Conservation (phyloP, 179 eudicot species). For the Dionaea muscipula region DNA sequence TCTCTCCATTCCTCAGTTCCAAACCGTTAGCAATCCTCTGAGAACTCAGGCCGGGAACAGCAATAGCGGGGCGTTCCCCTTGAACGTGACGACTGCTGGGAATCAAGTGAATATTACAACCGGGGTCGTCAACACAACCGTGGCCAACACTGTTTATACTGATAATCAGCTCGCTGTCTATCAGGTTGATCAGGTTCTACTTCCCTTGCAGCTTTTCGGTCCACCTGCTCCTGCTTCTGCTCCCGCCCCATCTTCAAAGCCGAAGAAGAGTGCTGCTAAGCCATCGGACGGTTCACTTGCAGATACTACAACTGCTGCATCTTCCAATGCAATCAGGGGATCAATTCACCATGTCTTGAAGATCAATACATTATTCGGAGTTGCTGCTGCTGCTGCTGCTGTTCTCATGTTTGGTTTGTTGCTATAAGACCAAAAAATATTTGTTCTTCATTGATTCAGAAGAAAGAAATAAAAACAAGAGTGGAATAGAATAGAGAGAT, state of each 20-base stretch:
- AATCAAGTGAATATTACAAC: conserved; percentile 71
- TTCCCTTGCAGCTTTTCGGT: conserved; percentile 55
- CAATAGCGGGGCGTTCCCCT: conserved; percentile 37
- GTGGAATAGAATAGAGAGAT: too few species aligned
- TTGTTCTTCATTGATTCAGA: too few species aligned
- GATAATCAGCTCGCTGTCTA: conserved; percentile 71
- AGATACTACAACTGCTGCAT: conserved; percentile 17
- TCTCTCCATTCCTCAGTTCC: conserved; percentile 49
- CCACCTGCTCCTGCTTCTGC: conserved; percentile 54
- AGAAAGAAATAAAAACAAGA: too few species aligned
- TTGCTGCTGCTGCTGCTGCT: conserved; percentile 11
- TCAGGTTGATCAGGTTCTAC: conserved; percentile 76
- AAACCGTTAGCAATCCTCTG: conserved; percentile 73
- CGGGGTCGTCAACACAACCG: conserved; percentile 60
- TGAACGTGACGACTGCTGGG: conserved; percentile 70
- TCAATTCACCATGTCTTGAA: conserved; percentile 13
- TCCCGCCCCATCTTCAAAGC: conserved; percentile 21
- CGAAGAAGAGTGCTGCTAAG: conserved; percentile 31
- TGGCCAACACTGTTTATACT: conserved; percentile 42
- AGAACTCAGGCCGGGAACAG: conserved; percentile 80
- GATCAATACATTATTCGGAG: conserved; percentile 13
- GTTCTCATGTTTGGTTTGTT: conserved; percentile 11
- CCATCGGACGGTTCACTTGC: conserved; percentile 20
- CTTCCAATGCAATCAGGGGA: conserved; percentile 26
- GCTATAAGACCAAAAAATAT: too few species aligned